Conservation (phyloP, 1,139 yeast species). For the Saccharomyces hybrid region DNA sequence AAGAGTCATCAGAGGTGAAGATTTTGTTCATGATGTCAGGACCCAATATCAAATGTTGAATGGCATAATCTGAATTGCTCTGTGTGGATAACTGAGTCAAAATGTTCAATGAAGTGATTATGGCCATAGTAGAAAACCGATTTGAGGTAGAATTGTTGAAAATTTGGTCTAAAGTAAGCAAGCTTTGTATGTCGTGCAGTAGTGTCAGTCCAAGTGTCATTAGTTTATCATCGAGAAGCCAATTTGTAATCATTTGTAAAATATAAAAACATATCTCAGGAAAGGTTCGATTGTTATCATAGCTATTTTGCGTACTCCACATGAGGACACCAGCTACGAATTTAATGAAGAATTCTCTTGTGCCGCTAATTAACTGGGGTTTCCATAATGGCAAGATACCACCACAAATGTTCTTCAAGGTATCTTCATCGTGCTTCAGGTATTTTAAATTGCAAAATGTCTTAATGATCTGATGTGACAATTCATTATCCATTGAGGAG, state of each 20-base stretch:
- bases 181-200: not conserved
- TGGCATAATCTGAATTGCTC: not conserved
- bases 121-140: not conserved
- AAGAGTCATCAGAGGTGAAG: slow-evolving; percentile 19
- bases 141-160: not conserved
- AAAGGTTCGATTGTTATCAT: not conserved
- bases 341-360: not conserved
- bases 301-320: not conserved
- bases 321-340: not conserved
- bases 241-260: not conserved
- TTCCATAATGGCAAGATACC: not conserved
- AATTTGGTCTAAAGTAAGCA: not conserved
- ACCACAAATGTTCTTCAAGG: not conserved
- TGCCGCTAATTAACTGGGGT: not conserved
- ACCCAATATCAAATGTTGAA: not conserved
- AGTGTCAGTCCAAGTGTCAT: not conserved
- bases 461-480: not conserved
- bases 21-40: slow-evolving; percentile 8
- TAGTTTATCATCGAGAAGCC: not conserved
- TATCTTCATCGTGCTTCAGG: not conserved
- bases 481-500: not conserved
- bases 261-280: not conserved
- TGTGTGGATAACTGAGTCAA: slow-evolving; percentile 4
- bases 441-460: not conserved
- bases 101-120: not conserved